Percentiles rank a stretch among this genome's conserved stretches.
Conservation (phyloP, 352 stramenopile genomes). For the Thalassiosira mediterranea region DNA sequence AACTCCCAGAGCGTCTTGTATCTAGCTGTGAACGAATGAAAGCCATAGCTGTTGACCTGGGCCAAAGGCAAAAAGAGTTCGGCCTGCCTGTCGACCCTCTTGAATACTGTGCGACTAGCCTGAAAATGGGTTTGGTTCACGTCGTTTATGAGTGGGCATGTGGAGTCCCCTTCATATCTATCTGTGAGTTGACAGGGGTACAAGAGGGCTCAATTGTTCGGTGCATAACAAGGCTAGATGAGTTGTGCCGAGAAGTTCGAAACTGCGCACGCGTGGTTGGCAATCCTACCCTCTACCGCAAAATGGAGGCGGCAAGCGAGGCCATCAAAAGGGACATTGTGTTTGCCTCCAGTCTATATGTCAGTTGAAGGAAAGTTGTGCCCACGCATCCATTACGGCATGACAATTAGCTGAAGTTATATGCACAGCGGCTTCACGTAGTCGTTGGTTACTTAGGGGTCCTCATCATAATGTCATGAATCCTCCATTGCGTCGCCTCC, state of each 20-base stretch:
- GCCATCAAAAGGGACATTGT: slow-evolving; percentile 98
- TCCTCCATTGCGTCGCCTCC: slow-evolving; percentile 52
- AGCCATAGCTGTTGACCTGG: slow-evolving; percentile 79
- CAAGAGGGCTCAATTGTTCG: slow-evolving; percentile 98
- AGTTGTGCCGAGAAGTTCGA: slow-evolving; percentile 96
- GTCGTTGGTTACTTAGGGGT: slow-evolving; percentile 9
- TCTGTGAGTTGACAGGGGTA: slow-evolving; percentile 94
- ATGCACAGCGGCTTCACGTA: too few relatives aligned
- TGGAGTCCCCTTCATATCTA: slow-evolving; percentile 95
- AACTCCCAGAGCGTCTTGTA: slow-evolving; percentile 77
- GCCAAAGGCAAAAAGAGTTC: slow-evolving; percentile 73
- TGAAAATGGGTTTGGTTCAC: slow-evolving; percentile 94
- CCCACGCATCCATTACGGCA: background rate
- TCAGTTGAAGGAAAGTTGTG: slow-evolving; percentile 65
- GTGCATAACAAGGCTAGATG: slow-evolving; percentile 96
- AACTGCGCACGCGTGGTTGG: slow-evolving; percentile 94
- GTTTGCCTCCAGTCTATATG: slow-evolving; percentile 95
- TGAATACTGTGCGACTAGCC: slow-evolving; percentile 89
- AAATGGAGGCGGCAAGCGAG: slow-evolving; percentile 96
- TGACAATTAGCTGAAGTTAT: too few relatives aligned
- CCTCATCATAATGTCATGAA: slow-evolving; percentile 12
- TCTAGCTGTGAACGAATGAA: slow-evolving; percentile 89
- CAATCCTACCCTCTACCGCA: slow-evolving; percentile 94
- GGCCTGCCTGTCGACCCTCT: slow-evolving; percentile 88
- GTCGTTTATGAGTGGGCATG: slow-evolving; percentile 97